Percentiles rank a stretch among this genome's conserved stretches.
Evolutionary conservation across 176 grass and related monocot genomes (phyloP).

Genomic region (Cymbopogon citratus): DNA sequence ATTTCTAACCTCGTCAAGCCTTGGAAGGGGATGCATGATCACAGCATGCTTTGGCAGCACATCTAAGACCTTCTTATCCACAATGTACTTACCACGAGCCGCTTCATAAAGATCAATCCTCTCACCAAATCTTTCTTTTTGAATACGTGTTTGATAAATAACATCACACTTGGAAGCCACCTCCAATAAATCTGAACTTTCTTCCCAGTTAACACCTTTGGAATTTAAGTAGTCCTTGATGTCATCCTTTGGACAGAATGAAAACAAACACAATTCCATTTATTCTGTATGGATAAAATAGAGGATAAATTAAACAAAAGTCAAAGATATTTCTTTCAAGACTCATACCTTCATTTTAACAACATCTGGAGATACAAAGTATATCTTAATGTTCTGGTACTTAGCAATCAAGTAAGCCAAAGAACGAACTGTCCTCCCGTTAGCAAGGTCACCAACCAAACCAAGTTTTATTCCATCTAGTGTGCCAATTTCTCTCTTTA

Average conservation of each 20-base stretch:
- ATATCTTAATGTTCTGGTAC: conserved; percentile 78
- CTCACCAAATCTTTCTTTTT: conserved; percentile 93
- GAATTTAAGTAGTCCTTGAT: conserved; percentile 84
- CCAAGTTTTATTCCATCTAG: conserved; percentile 84
- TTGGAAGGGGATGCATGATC: conserved; percentile 94
- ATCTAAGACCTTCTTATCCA: conserved; percentile 75
- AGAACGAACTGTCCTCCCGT: conserved; percentile 84
- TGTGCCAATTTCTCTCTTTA: conserved; percentile 87
- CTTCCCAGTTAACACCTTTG: conserved; percentile 81
- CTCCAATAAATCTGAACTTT: conserved; percentile 83
- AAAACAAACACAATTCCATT: not conserved
- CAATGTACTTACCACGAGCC: conserved; percentile 84
- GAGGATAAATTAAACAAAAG: not conserved
- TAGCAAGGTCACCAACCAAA: conserved; percentile 92
- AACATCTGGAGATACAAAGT: conserved; percentile 78
- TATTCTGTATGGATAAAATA: conserved; percentile 2
- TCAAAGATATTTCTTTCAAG: not conserved
- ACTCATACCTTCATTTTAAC: conserved; percentile 91
- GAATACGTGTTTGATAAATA: conserved; percentile 93
- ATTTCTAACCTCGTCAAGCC: conserved; percentile 73
- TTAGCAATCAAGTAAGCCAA: conserved; percentile 80
- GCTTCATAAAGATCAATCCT: conserved; percentile 84
- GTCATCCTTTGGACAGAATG: conserved; percentile 56
- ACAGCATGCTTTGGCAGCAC: conserved; percentile 79
- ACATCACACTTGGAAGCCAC: conserved; percentile 79